These are phyloP conservation scores for Lipomyces orientalis DNA, from an alignment of 805 yeast genomes.

Conservation along the genomic window DNA sequence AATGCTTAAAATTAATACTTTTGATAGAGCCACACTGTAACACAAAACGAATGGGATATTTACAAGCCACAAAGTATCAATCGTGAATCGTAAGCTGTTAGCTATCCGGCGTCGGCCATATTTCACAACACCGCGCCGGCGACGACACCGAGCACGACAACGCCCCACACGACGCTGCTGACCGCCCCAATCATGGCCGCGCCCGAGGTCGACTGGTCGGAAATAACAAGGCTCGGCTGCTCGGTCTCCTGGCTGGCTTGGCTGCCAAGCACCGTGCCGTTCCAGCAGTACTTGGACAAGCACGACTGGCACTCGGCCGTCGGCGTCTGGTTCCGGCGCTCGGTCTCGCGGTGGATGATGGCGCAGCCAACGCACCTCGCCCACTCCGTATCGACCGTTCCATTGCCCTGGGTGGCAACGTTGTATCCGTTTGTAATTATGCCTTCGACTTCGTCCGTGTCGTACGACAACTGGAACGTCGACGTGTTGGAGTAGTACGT, in stretches of 20 bases:
- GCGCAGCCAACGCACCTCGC: constrained; percentile 85
- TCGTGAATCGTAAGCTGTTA: no score
- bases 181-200: not conserved
- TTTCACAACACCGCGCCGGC: constrained; percentile 2
- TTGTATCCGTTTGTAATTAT: constrained; percentile 81
- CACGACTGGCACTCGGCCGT: constrained; percentile 76
- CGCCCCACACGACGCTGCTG: not conserved
- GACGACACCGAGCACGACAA: not conserved
- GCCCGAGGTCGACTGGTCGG: not conserved
- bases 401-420: constrained; percentile 68
- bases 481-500: constrained; percentile 70
- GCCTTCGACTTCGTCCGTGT: constrained; percentile 59
- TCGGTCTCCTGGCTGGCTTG: constrained; percentile 22
- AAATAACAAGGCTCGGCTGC: constrained; percentile 14
- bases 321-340: constrained; percentile 65
- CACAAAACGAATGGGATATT: no score
- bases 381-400: constrained; percentile 73
- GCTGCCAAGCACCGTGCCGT: constrained; percentile 50
- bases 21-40: no score
- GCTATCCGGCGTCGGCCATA: not conserved
- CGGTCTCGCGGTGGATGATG: constrained; percentile 77
- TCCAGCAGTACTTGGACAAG: constrained; percentile 80
- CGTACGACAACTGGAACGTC: constrained; percentile 70
- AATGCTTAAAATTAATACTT: no score
- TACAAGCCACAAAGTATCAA: no score